Base-by-base conservation (phyloP, 345 rosid species). In the Lepidium didymum region DNA sequence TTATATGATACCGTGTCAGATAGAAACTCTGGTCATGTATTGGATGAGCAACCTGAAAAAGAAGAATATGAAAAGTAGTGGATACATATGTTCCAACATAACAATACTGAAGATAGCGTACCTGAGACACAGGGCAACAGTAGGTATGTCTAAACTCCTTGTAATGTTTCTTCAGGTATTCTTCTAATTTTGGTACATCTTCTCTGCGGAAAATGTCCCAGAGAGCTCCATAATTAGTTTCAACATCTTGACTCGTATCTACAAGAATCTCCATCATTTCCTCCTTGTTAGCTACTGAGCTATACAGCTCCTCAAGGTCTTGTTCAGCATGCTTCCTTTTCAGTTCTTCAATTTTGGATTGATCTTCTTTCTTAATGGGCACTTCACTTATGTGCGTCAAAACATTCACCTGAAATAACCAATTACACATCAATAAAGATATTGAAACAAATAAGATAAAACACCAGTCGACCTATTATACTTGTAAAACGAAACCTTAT, bases 131-230 rank as follows among this genome's bases (percentile, higher is more conserved):
- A 19, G 85, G 92, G 64, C 72, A 62, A 62, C 92, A 79, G 54
- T 74, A 56, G 60, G 57, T 71, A 72, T 86, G 89, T 74, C 92
- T 76, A 75, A 91, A 91, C 74, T 91, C 92, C 37, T 65, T 80
- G 68, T 77, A 76, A 75, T 91, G 91, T 72, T 72, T 82, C 42
- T 50, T 40, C 36, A 86, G 86, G 76, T 82, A 91, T 15, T 77
- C 77, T 77, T 81, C 74, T 73, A 91, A 69, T 78, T 81, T 88
- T 14, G 82, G 77, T 61, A 86, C 86, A 81, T 85, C 91, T 78
- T 86, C 67, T 73, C 88, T 82, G 38, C 84, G 84, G 68, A 85
- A 88, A 67, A 88, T 85, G 68, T 86, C 87, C 92, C 92, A 87
- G 7, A 85, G 59, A 45, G 96, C 93, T 44, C 88, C 88, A 15